Conservation (phyloP, 768 basidiomycete genomes). For the Trametes punicea region DNA sequence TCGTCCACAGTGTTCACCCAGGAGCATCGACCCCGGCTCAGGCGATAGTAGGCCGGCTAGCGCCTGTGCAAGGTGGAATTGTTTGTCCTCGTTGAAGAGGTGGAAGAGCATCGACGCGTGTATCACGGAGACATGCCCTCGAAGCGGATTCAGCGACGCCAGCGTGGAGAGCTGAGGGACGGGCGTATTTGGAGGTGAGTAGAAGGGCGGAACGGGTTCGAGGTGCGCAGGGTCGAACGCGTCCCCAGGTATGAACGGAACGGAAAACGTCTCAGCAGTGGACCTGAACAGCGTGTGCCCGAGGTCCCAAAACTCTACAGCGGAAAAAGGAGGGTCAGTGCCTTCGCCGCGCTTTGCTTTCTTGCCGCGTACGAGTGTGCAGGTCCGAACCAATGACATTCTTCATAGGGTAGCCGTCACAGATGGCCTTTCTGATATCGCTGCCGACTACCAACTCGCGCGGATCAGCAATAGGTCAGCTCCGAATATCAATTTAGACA, state of each 20-base stretch:
- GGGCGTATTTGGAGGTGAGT: neutral
- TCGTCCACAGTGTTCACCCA: conserved; percentile 37
- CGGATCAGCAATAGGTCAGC: neutral
- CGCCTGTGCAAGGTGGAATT: conserved; percentile 38
- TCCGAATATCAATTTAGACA: neutral
- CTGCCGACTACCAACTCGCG: conserved; percentile 31
- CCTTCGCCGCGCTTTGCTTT: neutral
- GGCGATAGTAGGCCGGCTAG: conserved; percentile 41
- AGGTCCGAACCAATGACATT: conserved; percentile 37
- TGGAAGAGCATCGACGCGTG: conserved; percentile 48
- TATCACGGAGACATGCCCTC: conserved; percentile 45
- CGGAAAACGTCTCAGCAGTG: conserved; percentile 48
- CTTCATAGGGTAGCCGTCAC: conserved; percentile 38
- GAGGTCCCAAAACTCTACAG: conserved; percentile 55
- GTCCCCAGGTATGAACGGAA: conserved; percentile 52
- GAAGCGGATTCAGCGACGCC: conserved; percentile 42
- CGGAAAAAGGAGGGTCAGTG: no score
- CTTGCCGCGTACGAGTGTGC: conserved; percentile 25
- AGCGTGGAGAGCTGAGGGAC: conserved; percentile 31
- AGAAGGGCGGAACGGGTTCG: conserved; percentile 27
- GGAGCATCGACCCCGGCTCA: conserved; percentile 41
- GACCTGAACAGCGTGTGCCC: conserved; percentile 58
- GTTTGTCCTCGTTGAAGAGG: conserved; percentile 38
- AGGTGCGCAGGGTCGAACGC: conserved; percentile 45
- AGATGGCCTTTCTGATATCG: conserved; percentile 36